These are phyloP conservation scores for Diplocarpon rosae DNA, from an alignment of 2,329 filamentous ascomycete species.

Conservation along the genomic window DNA sequence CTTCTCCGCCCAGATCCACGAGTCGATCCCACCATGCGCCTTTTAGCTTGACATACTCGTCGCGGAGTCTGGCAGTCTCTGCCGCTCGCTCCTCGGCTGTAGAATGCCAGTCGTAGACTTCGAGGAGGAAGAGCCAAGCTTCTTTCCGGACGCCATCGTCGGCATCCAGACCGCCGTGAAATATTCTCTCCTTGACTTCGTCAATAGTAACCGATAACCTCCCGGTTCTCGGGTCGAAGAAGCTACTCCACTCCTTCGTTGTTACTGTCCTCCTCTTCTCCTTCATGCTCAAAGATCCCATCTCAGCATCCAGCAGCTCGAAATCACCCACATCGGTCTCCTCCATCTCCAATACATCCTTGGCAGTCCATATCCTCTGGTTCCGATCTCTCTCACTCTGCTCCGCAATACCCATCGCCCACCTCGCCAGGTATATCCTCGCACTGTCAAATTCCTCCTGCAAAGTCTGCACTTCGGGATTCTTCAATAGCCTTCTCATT, in stretches of 20 bases:
- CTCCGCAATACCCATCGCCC: conserved; percentile 98
- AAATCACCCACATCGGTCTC: conserved; percentile 94
- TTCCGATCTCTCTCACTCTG: conserved; percentile 83
- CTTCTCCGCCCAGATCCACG: conserved; percentile 67
- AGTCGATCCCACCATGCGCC: conserved; percentile 93
- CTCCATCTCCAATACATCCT: conserved; percentile 86
- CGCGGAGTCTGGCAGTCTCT: conserved; percentile 71
- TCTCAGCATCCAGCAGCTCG: conserved; percentile 76
- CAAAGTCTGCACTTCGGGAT: conserved; percentile 87
- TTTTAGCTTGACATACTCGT: conserved; percentile 91
- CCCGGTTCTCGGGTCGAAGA: conserved; percentile 69
- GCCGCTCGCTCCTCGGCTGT: conserved; percentile 74
- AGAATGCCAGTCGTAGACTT: conserved; percentile 89
- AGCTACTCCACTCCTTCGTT: conserved; percentile 78
- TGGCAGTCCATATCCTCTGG: conserved; percentile 84
- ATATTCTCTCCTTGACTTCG: conserved; percentile 94
- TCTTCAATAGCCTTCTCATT: conserved; percentile 71
- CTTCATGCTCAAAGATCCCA: conserved; percentile 59
- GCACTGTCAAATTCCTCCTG: conserved; percentile 98
- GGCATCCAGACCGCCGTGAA: conserved; percentile 81
- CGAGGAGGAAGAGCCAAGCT: conserved; percentile 89
- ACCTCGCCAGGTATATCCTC: conserved; percentile 82
- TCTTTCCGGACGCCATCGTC: conserved; percentile 92
- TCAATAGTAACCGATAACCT: conserved; percentile 69
- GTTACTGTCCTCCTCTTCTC: conserved; percentile 71